Evolutionary conservation across 75 land plant species (phyloP), one percentile per base, ranked within the genome.

Genomic region (Ceratopteris richardii): DNA sequence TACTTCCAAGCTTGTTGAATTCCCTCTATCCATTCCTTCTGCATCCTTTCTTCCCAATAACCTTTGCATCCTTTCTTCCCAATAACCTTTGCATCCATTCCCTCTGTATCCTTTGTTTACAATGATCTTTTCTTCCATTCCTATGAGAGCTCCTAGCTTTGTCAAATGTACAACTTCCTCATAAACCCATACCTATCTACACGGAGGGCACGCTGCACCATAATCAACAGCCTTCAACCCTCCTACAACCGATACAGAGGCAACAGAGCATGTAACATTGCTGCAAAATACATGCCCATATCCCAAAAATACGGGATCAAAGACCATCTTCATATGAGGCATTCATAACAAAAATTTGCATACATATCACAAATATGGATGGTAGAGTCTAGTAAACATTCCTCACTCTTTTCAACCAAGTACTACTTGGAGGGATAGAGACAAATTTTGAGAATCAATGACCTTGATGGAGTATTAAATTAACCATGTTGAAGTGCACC

Each of bases 251-350:
- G 73, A 33, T 29, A 82, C 73, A 19, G 80, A 77, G 39, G 83
- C 80, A 13, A 83, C 74, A 21, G 86, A 77, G 50, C 86, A 86
- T 57, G 78, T 75, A 74, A 83, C 82, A 1, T 46, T 54, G 43
- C 78, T 86, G 77, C 96, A 90, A 61, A 90, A 90, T 0, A 86
- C 61, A 68, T 90, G 96, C 11, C 96, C 96, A 67, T 90, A 90
- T 9, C 68, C 62, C 60, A 86, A 60, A 42, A 83, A 77, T 60
- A 73, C 61, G n/a, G 87, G 84, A 62, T 80, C 73, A 60, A 83
- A 87, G 3, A 83, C 43, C 13, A 23, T 66, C 9, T 78, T 87
- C 87, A n/a, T n/a, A n/a, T n/a, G n/a, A n/a, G n/a, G n/a, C n/a
- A n/a, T n/a, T n/a, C n/a, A n/a, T n/a, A n/a, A n/a, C n/a, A n/a